Conservation (phyloP, 768 basidiomycete species). For the Artomyces pyxidatus region DNA sequence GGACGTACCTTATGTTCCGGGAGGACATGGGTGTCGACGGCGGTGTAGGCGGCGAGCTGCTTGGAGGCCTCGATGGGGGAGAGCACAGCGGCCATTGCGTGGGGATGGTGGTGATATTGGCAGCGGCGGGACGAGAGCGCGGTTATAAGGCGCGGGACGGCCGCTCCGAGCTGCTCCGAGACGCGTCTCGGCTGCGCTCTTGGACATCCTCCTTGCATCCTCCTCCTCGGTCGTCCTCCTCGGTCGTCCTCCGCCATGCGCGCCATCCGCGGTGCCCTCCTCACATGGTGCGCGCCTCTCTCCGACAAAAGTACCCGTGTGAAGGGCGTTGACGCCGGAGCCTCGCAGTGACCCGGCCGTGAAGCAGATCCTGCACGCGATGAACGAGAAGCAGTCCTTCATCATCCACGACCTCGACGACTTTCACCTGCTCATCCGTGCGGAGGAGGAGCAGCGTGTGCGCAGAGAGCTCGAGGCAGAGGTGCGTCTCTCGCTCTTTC, state of each 20-base stretch:
- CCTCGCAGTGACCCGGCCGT: constrained; percentile 71
- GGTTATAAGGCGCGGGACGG: no score
- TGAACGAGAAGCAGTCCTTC: constrained; percentile 77
- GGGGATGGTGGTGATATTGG: no score
- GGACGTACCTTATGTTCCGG: constrained; percentile 71
- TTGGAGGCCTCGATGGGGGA: constrained; percentile 74
- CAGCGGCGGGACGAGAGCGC: no score
- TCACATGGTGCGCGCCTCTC: constrained; percentile 49
- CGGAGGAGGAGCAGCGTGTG: constrained; percentile 72
- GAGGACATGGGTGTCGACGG: constrained; percentile 84
- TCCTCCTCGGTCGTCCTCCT: no score
- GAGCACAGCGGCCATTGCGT: no score
- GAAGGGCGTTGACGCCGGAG: background rate
- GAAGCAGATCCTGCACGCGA: constrained; percentile 74
- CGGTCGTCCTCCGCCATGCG: background rate
- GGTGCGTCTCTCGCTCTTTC: constrained; percentile 32
- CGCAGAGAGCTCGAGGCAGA: constrained; percentile 66
- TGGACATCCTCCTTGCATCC: no score
- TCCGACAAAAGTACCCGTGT: background rate
- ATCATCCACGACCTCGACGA: constrained; percentile 87
- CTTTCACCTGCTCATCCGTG: constrained; percentile 74
- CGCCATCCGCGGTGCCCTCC: constrained; percentile 38
- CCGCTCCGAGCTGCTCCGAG: no score
- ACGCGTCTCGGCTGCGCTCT: no score
- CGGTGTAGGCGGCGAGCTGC: constrained; percentile 85